phyloP scores from a whole-genome alignment of 1,284 basidiomycete genomes.

The Melanopsichium pennsylvanicum region DNA sequence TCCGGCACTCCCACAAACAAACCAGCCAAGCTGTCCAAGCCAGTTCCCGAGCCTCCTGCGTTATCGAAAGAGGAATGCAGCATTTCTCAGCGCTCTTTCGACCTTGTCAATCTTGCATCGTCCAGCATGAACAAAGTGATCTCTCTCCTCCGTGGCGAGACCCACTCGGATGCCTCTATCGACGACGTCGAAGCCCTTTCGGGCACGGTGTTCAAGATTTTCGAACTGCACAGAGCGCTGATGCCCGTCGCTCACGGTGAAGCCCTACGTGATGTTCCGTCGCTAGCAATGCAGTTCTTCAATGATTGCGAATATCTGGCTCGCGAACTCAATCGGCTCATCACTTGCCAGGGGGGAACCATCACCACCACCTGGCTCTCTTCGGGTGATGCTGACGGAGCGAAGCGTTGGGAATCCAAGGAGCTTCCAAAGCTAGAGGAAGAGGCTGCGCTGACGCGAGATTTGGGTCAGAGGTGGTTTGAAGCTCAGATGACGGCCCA shows the following conservation, averaged over 20 bases:
- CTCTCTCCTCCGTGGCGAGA: conserved; percentile 2
- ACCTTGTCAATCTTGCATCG: conserved; percentile 35
- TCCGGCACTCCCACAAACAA: neutral
- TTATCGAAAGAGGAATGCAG: conserved; percentile 32
- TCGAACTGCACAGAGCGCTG: conserved; percentile 83
- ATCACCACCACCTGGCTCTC: conserved; percentile 11
- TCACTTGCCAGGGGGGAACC: conserved; percentile 61
- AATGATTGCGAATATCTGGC: conserved; percentile 84
- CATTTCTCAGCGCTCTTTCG: conserved; percentile 44
- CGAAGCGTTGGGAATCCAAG: conserved; percentile 14
- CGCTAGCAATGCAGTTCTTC: conserved; percentile 78
- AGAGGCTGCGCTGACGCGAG: conserved; percentile 38
- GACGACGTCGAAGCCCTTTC: conserved; percentile 25
- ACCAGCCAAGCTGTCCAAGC: neutral
- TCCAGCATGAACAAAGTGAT: conserved; percentile 21
- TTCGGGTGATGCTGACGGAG: conserved; percentile 17
- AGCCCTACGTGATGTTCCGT: conserved; percentile 71
- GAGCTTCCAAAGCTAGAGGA: conserved; percentile 29
- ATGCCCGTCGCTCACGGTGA: conserved; percentile 76
- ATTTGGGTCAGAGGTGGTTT: conserved; percentile 48
- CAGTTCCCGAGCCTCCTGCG: neutral
- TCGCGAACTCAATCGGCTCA: conserved; percentile 57
- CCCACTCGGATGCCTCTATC: neutral
- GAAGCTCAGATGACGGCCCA: conserved; percentile 66
- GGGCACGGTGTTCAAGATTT: conserved; percentile 68